Evolutionary conservation across 2,329 filamentous ascomycete species (phyloP), one percentile per base, ranked within the genome.

Genomic region (Aspergillus awamori): DNA sequence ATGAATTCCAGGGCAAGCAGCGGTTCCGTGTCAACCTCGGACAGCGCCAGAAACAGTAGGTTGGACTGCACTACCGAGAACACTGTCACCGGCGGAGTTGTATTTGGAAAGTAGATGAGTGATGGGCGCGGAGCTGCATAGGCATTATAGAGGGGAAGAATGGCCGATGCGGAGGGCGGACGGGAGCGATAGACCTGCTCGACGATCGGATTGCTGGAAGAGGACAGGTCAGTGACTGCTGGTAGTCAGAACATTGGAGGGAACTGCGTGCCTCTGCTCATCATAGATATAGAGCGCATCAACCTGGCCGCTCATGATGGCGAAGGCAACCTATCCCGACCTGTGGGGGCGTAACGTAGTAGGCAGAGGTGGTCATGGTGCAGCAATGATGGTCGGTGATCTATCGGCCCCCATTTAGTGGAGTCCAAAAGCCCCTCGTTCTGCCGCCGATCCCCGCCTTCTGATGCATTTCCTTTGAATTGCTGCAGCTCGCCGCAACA

Each of bases 281-380:
- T 98, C 93, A 79, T 91, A 97, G 76, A 99, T 93, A 82, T 98
- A 94, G 73, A 99, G 84, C 75, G 94, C 95, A 83, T 98, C 94
- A 74, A 99, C 91, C 74, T 91, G 87, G 81, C 92, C 88, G 81
- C 86, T 91, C 90, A 93, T 94, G 76, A 78, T 88, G 74, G 57
- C 68, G 69, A 70, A 43, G 53, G 36, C 51, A 69, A 64, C 65
- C 63, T 66, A 61, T 61, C 60, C 66, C 33, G 61, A 58, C 55
- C 66, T 64, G 64, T 58, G 64, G 62, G 59, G 62, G 53, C 60
- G 63, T 64, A 45, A 45, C 13, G 41, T n/a, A 22, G 36, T 26
- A 45, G 26, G 22, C 17, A 24, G 26, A 30, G 51, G 17, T 24
- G 52, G 53, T 55, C 53, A 55, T 55, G 39, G 36, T 55, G 38